Conservation (phyloP, 805 yeast species). For the Saccharomycopsis schoenii region DNA sequence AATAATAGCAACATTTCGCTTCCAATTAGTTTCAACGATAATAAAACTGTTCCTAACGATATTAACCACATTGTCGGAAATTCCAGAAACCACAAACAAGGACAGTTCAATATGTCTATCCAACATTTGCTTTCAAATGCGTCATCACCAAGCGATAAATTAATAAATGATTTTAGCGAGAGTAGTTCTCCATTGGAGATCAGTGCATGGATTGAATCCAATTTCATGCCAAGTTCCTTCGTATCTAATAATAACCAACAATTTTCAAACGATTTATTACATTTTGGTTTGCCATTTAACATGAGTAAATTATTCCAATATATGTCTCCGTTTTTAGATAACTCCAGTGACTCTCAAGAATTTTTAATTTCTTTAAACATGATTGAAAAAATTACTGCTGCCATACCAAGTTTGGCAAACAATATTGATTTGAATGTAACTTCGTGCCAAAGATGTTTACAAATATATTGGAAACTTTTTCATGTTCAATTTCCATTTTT, state of each 20-base stretch:
- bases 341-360: slow-evolving; percentile 1
- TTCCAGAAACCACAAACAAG: neutral
- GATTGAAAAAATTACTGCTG: neutral
- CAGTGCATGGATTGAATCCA: slow-evolving; percentile 11
- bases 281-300: slow-evolving; percentile 5
- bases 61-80: neutral
- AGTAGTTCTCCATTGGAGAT: slow-evolving; percentile 7
- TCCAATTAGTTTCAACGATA: neutral
- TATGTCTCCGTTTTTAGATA: neutral
- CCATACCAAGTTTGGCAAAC: slow-evolving; percentile 2
- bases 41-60: neutral
- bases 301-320: slow-evolving; percentile 10
- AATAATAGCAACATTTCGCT: neutral
- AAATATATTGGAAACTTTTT: slow-evolving; percentile 42
- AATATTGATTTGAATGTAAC: slow-evolving; percentile 5
- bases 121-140: neutral
- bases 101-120: neutral
- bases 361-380: slow-evolving; percentile 1
- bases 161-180: neutral
- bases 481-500: slow-evolving; percentile 45
- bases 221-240: slow-evolving; percentile 1
- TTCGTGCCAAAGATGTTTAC: slow-evolving; percentile 22
- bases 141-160: neutral
- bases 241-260: neutral
- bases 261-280: neutral